Evolutionary conservation across 1,284 basidiomycete genomes (phyloP), one percentile per base, ranked within the genome.

Genomic region (Austropuccinia psidii): DNA sequence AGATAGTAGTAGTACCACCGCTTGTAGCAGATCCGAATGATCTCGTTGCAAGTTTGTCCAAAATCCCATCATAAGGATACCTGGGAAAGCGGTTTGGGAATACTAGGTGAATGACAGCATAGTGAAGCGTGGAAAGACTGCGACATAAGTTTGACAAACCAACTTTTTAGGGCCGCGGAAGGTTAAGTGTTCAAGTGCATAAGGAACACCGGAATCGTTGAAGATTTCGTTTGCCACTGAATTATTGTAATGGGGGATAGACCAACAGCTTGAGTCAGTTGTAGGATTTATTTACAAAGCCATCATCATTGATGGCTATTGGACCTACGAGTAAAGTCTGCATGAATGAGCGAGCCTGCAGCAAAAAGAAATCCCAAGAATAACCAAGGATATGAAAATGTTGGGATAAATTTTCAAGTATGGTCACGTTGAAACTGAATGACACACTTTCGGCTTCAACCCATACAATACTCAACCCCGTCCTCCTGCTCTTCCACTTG

Each of bases 31-130:
- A 88, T 11, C 93, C 93, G 80, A 95, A 97, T 13, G 92, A 91
- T 66, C 94, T 87, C 81, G 96, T 98, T 11, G 96, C 96, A 21
- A 99, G 85, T 76, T 91, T 89, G 82, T 98, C 96, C 68, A 99
- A 87, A 60, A 98, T 90, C 31, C 95, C 96, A 81, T 98, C 98
- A 85, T 93, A 94, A 0, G 95, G 95, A 80, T 94, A 81, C 39
- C 78, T 72, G 31, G 78, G 73, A 43, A 78, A 79, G 33, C 79
- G 77, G 31, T 79, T 76, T n/a, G n/a, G n/a, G n/a, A n/a, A n/a
- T n/a, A 74, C 80, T 1, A n/a, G 3, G n/a, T 24, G 0, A 19
- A 17, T 24, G 29, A 21, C 13, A 24, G 9, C 9, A 24, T 8
- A 27, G 29, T 0, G 3, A 24, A 3, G 8, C 15, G 80, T 75